Conservation (phyloP, 768 basidiomycete species). For the Sporobolomyces roseus region DNA sequence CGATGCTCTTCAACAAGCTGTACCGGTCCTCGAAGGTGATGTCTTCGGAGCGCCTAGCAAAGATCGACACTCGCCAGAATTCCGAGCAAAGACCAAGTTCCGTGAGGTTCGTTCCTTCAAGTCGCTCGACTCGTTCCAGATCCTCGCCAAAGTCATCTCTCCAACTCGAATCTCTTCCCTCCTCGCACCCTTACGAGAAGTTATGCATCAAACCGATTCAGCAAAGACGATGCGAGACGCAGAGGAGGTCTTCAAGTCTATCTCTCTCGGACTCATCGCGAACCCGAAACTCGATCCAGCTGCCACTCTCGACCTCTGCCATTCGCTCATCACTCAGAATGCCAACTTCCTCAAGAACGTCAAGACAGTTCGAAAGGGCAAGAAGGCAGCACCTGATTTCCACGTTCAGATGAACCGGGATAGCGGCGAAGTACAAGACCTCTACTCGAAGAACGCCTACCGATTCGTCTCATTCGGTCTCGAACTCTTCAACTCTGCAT, state of each 20-base stretch:
- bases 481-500: slow-evolving; percentile 81
- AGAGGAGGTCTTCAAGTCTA: slow-evolving; percentile 80
- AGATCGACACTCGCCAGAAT: slow-evolving; percentile 79
- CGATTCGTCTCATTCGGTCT: slow-evolving; percentile 88
- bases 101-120: slow-evolving; percentile 79
- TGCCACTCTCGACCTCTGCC: slow-evolving; percentile 74
- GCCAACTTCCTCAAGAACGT: slow-evolving; percentile 67
- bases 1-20: slow-evolving; percentile 69
- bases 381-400: slow-evolving; percentile 38
- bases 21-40: slow-evolving; percentile 75
- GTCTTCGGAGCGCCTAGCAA: slow-evolving; percentile 90
- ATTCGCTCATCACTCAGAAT: slow-evolving; percentile 86
- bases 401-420: slow-evolving; percentile 77
- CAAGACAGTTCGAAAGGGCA: slow-evolving; percentile 24
- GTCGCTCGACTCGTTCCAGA: slow-evolving; percentile 77
- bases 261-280: slow-evolving; percentile 76
- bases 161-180: slow-evolving; percentile 71
- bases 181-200: slow-evolving; percentile 70
- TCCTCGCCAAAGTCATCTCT: slow-evolving; percentile 72
- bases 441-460: slow-evolving; percentile 77
- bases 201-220: slow-evolving; percentile 81
- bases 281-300: slow-evolving; percentile 67
- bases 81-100: slow-evolving; percentile 76
- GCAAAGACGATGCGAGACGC: slow-evolving; percentile 73
- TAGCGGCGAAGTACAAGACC: slow-evolving; percentile 46